Conservation (phyloP, 805 yeast species). For the Saturnispora sekii region DNA sequence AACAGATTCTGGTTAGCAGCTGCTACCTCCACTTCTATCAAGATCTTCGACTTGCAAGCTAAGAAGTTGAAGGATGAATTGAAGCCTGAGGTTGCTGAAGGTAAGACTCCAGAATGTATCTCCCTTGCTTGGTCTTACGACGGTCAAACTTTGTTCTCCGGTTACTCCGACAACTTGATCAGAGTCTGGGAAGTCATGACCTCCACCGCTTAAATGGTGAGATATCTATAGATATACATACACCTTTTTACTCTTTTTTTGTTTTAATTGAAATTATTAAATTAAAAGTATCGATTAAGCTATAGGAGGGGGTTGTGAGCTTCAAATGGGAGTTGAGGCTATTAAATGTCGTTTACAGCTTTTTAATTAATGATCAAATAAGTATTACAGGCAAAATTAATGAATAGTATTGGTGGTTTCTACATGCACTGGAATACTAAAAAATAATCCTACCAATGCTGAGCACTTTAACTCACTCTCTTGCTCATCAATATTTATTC, state of each 20-base stretch:
- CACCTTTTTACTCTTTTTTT: constrained; percentile 7
- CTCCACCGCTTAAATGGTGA: constrained; percentile 32
- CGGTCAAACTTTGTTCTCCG: constrained; percentile 98
- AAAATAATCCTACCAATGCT: too few species aligned
- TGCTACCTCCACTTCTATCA: constrained; percentile 96
- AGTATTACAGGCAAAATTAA: too few species aligned
- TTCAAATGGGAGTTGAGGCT: too few species aligned
- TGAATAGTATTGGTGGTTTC: too few species aligned
- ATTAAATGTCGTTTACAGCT: too few species aligned
- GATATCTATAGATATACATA: neutral
- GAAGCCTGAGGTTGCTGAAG: constrained; percentile 95
- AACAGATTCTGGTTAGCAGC: constrained; percentile 99
- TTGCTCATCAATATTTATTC: too few species aligned
- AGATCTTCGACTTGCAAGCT: constrained; percentile 96
- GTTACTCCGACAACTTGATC: constrained; percentile 99
- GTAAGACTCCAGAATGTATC: constrained; percentile 96
- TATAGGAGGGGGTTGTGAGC: too few species aligned
- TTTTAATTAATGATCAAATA: too few species aligned
- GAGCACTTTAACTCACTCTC: too few species aligned
- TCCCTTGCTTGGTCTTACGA: constrained; percentile 99
- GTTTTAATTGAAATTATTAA: neutral
- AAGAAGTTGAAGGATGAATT: constrained; percentile 91
- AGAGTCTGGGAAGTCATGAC: constrained; percentile 99
- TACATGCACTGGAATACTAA: too few species aligned
- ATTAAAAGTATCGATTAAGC: too few species aligned